Evolutionary conservation across 495 filamentous ascomycete species (phyloP).

Genomic region (Evernia prunastri): DNA sequence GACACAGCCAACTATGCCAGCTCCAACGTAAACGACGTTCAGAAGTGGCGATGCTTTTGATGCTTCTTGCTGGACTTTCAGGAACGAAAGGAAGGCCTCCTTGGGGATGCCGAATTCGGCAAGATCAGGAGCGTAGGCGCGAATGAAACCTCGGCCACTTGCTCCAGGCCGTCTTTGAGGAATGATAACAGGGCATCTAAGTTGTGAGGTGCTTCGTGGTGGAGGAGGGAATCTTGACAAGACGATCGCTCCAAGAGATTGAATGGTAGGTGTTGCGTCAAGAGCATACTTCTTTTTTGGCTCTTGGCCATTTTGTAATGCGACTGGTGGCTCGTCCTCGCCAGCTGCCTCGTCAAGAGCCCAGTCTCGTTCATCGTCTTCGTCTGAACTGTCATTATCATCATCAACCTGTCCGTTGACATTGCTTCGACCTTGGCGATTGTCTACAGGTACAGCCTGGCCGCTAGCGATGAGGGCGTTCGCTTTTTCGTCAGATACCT

Average conservation of each 20-base stretch:
- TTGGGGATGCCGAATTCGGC: conserved; percentile 46
- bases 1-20: conserved; percentile 1
- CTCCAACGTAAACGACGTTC: background rate
- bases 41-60: conserved; percentile 4
- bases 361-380: too few species aligned
- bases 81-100: conserved; percentile 48
- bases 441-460: background rate
- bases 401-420: background rate
- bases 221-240: too few species aligned
- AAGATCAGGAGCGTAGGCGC: conserved; percentile 48
- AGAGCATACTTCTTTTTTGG: conserved; percentile 4
- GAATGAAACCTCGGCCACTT: conserved; percentile 40
- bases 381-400: background rate
- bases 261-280: too few species aligned
- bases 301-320: background rate
- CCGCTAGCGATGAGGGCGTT: conserved; percentile 6
- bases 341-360: too few species aligned
- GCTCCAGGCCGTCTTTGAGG: conserved; percentile 44
- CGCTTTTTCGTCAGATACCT: conserved; percentile 1
- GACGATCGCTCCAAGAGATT: too few species aligned
- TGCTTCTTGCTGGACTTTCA: conserved; percentile 43
- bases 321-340: too few species aligned
- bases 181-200: conserved; percentile 38
- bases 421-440: background rate
- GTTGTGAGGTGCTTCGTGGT: too few species aligned